phyloP scores from a whole-genome alignment of 345 rosid genomes.

The Gossypium rotundifolium region DNA sequence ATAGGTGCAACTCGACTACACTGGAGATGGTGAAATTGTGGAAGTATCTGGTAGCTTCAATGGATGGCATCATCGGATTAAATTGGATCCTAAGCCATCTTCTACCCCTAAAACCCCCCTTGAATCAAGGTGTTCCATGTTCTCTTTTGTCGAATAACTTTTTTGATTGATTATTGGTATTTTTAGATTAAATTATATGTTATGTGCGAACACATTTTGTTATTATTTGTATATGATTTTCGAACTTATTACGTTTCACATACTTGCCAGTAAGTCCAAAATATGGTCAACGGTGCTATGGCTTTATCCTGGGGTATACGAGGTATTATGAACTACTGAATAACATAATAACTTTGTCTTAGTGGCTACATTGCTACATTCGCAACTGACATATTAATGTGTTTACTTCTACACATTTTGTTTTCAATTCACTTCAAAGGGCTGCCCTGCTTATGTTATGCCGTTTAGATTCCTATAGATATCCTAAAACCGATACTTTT shows the following conservation, averaged over 20 bases:
- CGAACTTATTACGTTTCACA: neutral
- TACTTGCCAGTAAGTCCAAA: slow-evolving; percentile 48
- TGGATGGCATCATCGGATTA: slow-evolving; percentile 83
- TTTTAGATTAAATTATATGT: neutral
- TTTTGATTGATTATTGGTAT: neutral
- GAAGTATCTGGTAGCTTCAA: slow-evolving; percentile 94
- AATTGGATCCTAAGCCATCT: slow-evolving; percentile 66
- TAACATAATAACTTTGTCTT: neutral
- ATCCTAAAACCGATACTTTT: neutral
- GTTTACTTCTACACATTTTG: neutral
- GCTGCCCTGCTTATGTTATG: neutral
- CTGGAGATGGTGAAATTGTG: slow-evolving; percentile 76
- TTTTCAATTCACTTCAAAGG: neutral
- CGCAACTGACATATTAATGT: neutral
- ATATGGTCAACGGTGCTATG: slow-evolving; percentile 73
- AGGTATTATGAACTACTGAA: slow-evolving; percentile 37
- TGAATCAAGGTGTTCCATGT: slow-evolving; percentile 39
- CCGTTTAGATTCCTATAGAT: neutral
- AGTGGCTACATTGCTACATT: neutral
- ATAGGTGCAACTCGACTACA: slow-evolving; percentile 65
- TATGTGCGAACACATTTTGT: neutral
- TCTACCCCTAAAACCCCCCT: slow-evolving; percentile 24
- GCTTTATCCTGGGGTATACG: slow-evolving; percentile 93
- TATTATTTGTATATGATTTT: neutral
- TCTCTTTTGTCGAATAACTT: neutral